Conservation (phyloP, 202 grass and related monocot species). For the Hordeum pubiflorum region DNA sequence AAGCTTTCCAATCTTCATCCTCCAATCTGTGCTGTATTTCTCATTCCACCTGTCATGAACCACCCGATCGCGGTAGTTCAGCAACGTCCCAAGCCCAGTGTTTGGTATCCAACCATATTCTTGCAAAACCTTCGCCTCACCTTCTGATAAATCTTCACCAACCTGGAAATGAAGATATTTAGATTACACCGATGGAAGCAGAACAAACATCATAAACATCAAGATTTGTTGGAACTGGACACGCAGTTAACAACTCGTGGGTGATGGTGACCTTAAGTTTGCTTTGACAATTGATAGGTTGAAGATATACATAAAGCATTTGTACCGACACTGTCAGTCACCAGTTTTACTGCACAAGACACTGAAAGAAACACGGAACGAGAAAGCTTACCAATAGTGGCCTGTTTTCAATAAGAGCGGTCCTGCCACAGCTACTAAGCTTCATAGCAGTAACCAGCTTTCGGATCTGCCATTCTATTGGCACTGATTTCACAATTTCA, state of each 20-base stretch:
- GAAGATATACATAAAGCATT: neutral
- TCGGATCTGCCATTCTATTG: constrained; percentile 73
- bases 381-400: constrained; percentile 53
- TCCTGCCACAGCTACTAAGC: constrained; percentile 66
- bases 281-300: neutral
- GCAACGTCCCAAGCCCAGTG: constrained; percentile 68
- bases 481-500: constrained; percentile 61
- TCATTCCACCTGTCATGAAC: constrained; percentile 70
- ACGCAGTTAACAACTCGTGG: neutral
- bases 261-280: neutral
- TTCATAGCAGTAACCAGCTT: constrained; percentile 81
- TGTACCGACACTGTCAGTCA: neutral
- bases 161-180: constrained; percentile 33
- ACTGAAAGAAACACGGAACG: neutral
- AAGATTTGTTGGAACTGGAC: neutral
- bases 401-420: constrained; percentile 78
- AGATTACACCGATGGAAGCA: neutral
- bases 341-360: neutral
- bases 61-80: constrained; percentile 75
- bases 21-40: constrained; percentile 47
- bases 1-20: constrained; percentile 66
- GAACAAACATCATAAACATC: neutral
- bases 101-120: constrained; percentile 76
- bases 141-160: constrained; percentile 64
- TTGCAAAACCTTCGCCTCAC: constrained; percentile 56